Conservation (phyloP, 805 yeast species). For the Ogataea neopini region DNA sequence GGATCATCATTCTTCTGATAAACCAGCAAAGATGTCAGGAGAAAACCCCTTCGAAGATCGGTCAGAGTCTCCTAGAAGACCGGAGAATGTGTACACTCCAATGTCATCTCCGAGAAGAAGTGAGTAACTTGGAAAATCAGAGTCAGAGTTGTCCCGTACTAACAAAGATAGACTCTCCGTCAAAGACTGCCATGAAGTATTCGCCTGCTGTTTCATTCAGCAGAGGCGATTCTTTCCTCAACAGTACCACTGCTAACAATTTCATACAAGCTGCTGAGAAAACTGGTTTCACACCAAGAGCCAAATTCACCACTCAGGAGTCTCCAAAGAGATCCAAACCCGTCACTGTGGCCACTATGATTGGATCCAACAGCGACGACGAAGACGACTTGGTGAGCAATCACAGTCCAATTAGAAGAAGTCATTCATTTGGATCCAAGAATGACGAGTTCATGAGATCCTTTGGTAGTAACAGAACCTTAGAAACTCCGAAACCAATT, state of each 20-base stretch:
- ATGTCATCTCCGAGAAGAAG: slow-evolving; percentile 32
- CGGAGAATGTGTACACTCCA: slow-evolving; percentile 35
- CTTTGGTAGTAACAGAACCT: slow-evolving; percentile 39
- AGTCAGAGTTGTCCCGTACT: no score
- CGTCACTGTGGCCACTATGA: slow-evolving; percentile 49
- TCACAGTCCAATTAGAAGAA: slow-evolving; percentile 25
- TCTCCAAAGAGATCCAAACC: slow-evolving; percentile 66
- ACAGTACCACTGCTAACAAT: slow-evolving; percentile 41
- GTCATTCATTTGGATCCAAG: slow-evolving; percentile 21
- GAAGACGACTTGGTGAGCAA: slow-evolving; percentile 38
- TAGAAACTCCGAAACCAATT: slow-evolving; percentile 67
- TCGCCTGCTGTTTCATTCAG: slow-evolving; percentile 46
- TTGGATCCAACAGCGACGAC: slow-evolving; percentile 42
- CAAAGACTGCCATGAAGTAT: slow-evolving; percentile 40
- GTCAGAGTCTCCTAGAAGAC: slow-evolving; percentile 34
- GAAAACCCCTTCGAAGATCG: slow-evolving; percentile 29
- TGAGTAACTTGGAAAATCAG: no score
- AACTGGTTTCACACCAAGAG: slow-evolving; percentile 58
- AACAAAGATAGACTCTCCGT: slow-evolving; percentile 30
- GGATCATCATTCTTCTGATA: background rate
- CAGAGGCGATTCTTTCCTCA: slow-evolving; percentile 31
- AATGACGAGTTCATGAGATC: slow-evolving; percentile 39
- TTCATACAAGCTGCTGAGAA: slow-evolving; percentile 37
- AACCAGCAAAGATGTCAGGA: slow-evolving; percentile 22
- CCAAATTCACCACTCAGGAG: slow-evolving; percentile 65